Conservation (phyloP, 176 grass and related monocot species). For the Tillandsia leiboldiana region DNA sequence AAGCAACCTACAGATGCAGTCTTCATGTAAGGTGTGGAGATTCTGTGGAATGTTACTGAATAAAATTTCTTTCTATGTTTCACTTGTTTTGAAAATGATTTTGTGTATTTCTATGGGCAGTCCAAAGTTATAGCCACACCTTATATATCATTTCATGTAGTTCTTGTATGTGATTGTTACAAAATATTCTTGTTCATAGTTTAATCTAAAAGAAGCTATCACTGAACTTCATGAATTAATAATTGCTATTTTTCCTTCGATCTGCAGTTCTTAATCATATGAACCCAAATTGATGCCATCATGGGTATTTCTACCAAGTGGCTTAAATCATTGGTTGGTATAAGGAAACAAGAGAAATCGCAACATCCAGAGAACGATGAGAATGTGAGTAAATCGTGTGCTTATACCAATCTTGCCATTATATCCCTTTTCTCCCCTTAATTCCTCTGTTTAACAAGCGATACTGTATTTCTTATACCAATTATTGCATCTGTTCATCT, state of each 20-base stretch:
- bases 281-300: background rate
- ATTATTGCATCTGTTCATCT: background rate
- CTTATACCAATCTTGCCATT: background rate
- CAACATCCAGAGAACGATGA: constrained; percentile 34
- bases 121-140: background rate
- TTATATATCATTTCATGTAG: background rate
- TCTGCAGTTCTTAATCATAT: background rate
- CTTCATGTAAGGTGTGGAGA: no score
- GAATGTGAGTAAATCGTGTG: constrained; percentile 20
- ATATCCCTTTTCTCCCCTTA: background rate
- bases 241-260: background rate
- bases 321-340: constrained; percentile 70
- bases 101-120: no score
- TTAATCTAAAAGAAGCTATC: background rate
- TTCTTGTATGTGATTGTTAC: background rate
- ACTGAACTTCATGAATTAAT: background rate
- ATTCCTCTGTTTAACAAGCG: background rate
- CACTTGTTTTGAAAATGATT: no score
- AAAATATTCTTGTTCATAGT: background rate
- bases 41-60: no score
- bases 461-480: background rate
- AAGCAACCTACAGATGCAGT: no score
- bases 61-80: no score
- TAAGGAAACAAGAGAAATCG: constrained; percentile 53
- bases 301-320: constrained; percentile 78